Conservation (phyloP, 371 early-diverging fungal species). For the Mortierella sp. region DNA sequence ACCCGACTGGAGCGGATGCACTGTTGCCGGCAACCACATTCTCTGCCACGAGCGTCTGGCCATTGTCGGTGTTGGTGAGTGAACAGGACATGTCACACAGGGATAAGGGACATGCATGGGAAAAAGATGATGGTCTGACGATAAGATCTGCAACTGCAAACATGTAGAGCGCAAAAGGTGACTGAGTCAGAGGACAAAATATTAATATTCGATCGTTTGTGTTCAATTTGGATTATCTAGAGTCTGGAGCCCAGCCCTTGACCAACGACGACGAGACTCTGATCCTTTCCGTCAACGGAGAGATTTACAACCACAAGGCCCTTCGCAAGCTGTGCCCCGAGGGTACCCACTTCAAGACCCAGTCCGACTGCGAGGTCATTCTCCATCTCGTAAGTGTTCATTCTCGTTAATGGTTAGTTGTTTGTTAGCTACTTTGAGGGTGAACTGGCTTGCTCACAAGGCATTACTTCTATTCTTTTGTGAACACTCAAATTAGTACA, state of each 20-base stretch:
- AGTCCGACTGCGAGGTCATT: slow-evolving; percentile 97
- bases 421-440: background rate
- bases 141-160: background rate
- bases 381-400: slow-evolving; percentile 83
- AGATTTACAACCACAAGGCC: slow-evolving; percentile 97
- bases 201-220: background rate
- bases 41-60: slow-evolving; percentile 97
- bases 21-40: slow-evolving; percentile 83
- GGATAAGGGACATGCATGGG: background rate
- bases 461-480: background rate
- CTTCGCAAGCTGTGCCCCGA: slow-evolving; percentile 82
- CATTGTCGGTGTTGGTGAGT: slow-evolving; percentile 95
- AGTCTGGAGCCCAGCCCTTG: slow-evolving; percentile 95
- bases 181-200: slow-evolving; percentile 8
- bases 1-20: slow-evolving; percentile 97
- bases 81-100: background rate
- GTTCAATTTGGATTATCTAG: slow-evolving; percentile 53
- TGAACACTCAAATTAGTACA: slow-evolving; percentile 73
- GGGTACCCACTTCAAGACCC: slow-evolving; percentile 85
- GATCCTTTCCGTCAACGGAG: slow-evolving; percentile 94
- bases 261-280: slow-evolving; percentile 88
- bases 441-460: background rate
- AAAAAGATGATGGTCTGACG: background rate
- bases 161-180: background rate
- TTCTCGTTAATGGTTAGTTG: background rate